Base-by-base conservation (phyloP, 2,329 filamentous ascomycete genomes). In the Monosporascus sp. region DNA sequence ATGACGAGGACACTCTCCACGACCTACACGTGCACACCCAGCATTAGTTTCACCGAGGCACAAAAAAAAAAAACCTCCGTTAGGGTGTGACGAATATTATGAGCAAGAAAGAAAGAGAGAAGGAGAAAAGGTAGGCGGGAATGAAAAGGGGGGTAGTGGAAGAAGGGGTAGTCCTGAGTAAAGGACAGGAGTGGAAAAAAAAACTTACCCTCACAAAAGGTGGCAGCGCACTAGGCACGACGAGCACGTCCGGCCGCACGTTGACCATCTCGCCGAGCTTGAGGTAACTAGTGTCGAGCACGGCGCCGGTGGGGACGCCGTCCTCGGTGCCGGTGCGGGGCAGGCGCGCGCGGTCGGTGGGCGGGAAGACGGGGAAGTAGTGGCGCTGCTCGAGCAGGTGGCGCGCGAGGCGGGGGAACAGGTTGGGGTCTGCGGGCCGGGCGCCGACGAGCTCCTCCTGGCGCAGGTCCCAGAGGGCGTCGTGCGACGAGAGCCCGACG, bases 191-290 rank as follows among this genome's bases (percentile, higher is more conserved):
- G n/a, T n/a, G 4, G 20, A 9, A 15, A 17, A 28, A 37, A 37
- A 22, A 58, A 67, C 79, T 60, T 76, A 94, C 92, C 82, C 89
- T 95, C 40, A 90, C 89, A 76, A 95, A 96, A 3, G 91, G 87
- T 24, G 89, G 89, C 61, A 97, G 71, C 47, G 87, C 81, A 65
- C 91, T 96, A 1, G 94, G 93, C 47, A 88, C 77, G 48, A 97
- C 77, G 64, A 97, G 72, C 38, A 97, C 79, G 71, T 99, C 94
- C 0, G 92, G 94, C 50, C 86, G 78, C 3, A 91, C 88, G 58
- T 88, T 89, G 64, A 94, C 80, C 84, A 96, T 96, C 71, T 97
- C 94, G 18, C 90, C 91, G 18, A 97, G 74, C 72, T 94, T 93
- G 60, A 95, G 68, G 71, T 94, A 96, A 58, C 86, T 86, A 20